Evolutionary conservation across 1,284 basidiomycete species (phyloP), one percentile per base, ranked within the genome.

Genomic region (Cutaneotrichosporon spelunceum): DNA sequence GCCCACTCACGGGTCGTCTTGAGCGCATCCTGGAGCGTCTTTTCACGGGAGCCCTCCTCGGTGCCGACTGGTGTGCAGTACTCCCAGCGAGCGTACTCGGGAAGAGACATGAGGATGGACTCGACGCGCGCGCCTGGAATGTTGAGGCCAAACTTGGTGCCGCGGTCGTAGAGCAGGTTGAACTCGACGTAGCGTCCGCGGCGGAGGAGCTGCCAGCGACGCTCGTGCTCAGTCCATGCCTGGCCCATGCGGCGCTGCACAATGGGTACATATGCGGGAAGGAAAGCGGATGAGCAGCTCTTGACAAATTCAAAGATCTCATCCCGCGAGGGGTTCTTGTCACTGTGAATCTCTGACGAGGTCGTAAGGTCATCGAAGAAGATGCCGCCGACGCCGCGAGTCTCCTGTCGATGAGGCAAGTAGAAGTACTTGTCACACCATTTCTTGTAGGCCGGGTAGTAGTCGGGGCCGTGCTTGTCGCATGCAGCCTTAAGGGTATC

Each of bases 371-470:
- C 92, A 78, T 99, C 95, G 75, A 97, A 96, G 83, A 99, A 99
- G 66, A 99, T 83, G 1, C 96, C 96, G 24, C 96, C 96, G 44
- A 99, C 81, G 3, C 96, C 96, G 26, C 95, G 86, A 1, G 86
- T 81, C 80, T 99, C 95, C 33, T 82, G 80, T n/a, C 95, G 87
- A 75, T 99, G 95, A n/a, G 90, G 84, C 70, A 98, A 88, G 80
- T 83, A 88, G 79, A 99, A 99, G 82, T 99, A 99, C 74, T 91
- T 87, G 81, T 99, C 96, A 81, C 95, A 98, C 93, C 93, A 98
- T 69, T 85, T 84, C 78, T 99, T 99, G 85, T 94, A 93, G 1
- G 83, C 80, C 4, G 86, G 84, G 80, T 93, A 92, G 63, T 95
- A 84, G 29, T 82, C 80, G 2, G 81, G 63, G 52, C 90, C 86